Evolutionary conservation across 106 monocot species (phyloP).

Genomic region (Agapanthus africanus): DNA sequence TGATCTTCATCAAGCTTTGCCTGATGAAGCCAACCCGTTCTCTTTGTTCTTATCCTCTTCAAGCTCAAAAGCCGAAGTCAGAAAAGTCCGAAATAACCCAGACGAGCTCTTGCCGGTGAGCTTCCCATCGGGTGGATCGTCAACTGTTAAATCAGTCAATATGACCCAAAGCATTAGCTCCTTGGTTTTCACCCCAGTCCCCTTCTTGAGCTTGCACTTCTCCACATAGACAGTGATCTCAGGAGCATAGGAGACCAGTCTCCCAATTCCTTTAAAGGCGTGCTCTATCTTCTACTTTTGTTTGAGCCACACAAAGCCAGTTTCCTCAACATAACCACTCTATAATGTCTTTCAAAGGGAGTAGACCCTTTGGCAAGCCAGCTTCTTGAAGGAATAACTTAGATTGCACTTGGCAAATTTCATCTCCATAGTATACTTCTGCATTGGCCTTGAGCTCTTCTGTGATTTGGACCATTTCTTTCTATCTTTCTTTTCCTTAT

Average conservation of each 20-base stretch:
- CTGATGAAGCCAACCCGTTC: too few relatives aligned
- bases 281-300: constrained; percentile 38
- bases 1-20: too few relatives aligned
- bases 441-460: constrained; percentile 25
- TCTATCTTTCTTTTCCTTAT: too few relatives aligned
- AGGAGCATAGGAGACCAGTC: constrained; percentile 25
- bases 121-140: constrained; percentile 26
- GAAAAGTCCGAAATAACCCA: constrained; percentile 22
- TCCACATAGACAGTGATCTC: constrained; percentile 39
- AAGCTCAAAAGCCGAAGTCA: constrained; percentile 35
- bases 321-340: constrained; percentile 36
- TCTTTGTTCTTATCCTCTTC: too few relatives aligned
- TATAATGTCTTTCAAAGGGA: constrained; percentile 40
- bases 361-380: constrained; percentile 36
- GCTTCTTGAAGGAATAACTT: constrained; percentile 29
- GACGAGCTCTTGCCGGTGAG: constrained; percentile 26
- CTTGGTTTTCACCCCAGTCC: constrained; percentile 39
- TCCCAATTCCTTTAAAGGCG: constrained; percentile 29
- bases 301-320: constrained; percentile 38
- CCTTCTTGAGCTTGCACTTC: constrained; percentile 35
- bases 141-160: constrained; percentile 25
- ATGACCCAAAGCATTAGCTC: constrained; percentile 35
- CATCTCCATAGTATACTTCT: constrained; percentile 28
- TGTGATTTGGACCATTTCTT: constrained; percentile 18
- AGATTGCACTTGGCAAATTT: constrained; percentile 26